Conservation (phyloP, 441 rosid genomes). For the Metrosideros polymorpha region DNA sequence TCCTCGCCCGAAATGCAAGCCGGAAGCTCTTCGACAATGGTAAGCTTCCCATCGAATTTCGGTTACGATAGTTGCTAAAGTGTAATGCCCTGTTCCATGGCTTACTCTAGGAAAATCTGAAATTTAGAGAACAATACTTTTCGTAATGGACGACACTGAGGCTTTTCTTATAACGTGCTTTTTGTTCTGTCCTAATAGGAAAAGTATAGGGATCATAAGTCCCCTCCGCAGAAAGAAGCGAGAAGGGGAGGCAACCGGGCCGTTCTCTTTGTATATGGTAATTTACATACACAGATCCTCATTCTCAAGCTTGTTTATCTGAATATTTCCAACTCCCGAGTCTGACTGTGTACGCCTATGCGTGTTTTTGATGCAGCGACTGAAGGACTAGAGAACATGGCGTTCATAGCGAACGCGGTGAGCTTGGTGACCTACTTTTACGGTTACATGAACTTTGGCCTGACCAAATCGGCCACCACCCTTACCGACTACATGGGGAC, state of each 20-base stretch:
- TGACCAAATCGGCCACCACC: conserved; percentile 48
- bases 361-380: conserved; percentile 17
- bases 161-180: not conserved
- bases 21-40: not conserved
- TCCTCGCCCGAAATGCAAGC: not conserved
- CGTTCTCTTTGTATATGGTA: conserved; percentile 42
- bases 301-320: not conserved
- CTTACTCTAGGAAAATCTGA: not conserved
- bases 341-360: not conserved
- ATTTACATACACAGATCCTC: not conserved
- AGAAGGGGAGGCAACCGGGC: conserved; percentile 37
- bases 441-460: conserved; percentile 58
- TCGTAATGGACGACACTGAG: not conserved
- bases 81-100: not conserved
- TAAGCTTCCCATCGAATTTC: not conserved
- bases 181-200: conserved; percentile 14
- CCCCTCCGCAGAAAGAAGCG: conserved; percentile 10
- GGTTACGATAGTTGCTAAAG: not conserved
- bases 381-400: conserved; percentile 56
- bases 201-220: conserved; percentile 9
- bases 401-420: conserved; percentile 31
- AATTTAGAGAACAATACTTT: not conserved
- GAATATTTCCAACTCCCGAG: not conserved
- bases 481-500: conserved; percentile 58
- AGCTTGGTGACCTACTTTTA: conserved; percentile 48